Percentiles rank a stretch among this genome's conserved stretches.
Evolutionary conservation across 495 filamentous ascomycete species (phyloP).

Genomic region (Penicillium ochrochloron): DNA sequence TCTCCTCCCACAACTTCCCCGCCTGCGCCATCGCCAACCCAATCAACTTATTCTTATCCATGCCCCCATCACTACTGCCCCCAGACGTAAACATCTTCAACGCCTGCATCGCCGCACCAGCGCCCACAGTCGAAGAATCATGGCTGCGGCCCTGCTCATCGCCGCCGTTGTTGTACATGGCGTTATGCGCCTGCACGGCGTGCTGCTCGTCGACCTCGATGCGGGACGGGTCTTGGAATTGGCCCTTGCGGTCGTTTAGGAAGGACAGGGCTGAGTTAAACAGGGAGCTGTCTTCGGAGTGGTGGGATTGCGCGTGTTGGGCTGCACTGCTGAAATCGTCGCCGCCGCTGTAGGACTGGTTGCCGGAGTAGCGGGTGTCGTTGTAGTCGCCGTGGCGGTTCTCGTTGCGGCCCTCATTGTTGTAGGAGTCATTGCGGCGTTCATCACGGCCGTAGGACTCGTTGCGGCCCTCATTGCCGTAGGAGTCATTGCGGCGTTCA

Average conservation of each 20-base stretch:
- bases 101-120: conserved; percentile 69
- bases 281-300: conserved; percentile 44
- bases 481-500: conserved; percentile 17
- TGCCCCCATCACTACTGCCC: conserved; percentile 33
- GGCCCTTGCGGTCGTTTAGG: conserved; percentile 48
- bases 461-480: conserved; percentile 22
- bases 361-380: conserved; percentile 26
- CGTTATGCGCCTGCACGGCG: conserved; percentile 59
- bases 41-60: conserved; percentile 64
- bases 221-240: conserved; percentile 30
- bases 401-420: no score
- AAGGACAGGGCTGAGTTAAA: conserved; percentile 55
- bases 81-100: conserved; percentile 66
- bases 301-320: conserved; percentile 51
- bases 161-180: conserved; percentile 52
- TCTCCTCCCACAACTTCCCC: conserved; percentile 66
- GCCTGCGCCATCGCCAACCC: conserved; percentile 73
- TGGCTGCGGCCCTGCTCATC: conserved; percentile 37
- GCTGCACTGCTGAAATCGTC: conserved; percentile 53
- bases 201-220: conserved; percentile 61
- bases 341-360: conserved; percentile 17
- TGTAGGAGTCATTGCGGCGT: conserved; percentile 23
- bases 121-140: conserved; percentile 53
- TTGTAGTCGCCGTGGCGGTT: conserved; percentile 1
- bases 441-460: conserved; percentile 23